Evolutionary conservation across 768 basidiomycete species (phyloP), one percentile per base, ranked within the genome.

Genomic region (Lactifluus rugatus): DNA sequence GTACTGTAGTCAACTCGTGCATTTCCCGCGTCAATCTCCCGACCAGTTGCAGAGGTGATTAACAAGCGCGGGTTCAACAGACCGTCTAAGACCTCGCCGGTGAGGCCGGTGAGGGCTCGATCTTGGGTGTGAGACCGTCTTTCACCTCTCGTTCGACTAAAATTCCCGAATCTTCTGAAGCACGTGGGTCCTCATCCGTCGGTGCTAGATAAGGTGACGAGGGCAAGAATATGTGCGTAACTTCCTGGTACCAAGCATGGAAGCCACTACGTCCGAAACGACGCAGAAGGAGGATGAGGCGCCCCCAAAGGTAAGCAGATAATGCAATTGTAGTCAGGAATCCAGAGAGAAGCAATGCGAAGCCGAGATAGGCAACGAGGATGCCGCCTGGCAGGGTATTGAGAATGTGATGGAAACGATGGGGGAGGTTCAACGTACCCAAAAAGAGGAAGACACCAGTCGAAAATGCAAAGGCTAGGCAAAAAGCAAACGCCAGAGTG

Each of bases 391-490:
- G 21, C 31, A 11, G 11, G 39, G 28, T 8, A 23, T 28, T 52
- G 42, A 42, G 39, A 28, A 42, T 7, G 19, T 28, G 17, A 23
- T 16, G 16, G 9, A 7, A 17, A 23, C 16, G 16, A 13, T 17
- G 41, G 10, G 21, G 11, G 21, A 44, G 13, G 14, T 11, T 7
- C 2, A 16, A 44, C 55, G 49, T 41, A 50, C 61, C 61, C 39
- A 53, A 48, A 32, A 57, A 50, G 14, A 63, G 31, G 41, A 32
- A 56, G 37, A 63, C 48, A 14, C 48, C 36, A 34, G 54, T 19
- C 23, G 62, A 63, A 32, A 62, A 57, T 23, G 31, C 36, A 44
- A 61, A 63, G 17, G 60, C 62, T 19, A 57, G 1, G 31, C 36
- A 57, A 31, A 63, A 26, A 21, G 60, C 61, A 23, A 63, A 1